These are phyloP conservation scores for Liriodendron chinense DNA, from an alignment of 164 flowering plant genomes.

Conservation along the genomic window DNA sequence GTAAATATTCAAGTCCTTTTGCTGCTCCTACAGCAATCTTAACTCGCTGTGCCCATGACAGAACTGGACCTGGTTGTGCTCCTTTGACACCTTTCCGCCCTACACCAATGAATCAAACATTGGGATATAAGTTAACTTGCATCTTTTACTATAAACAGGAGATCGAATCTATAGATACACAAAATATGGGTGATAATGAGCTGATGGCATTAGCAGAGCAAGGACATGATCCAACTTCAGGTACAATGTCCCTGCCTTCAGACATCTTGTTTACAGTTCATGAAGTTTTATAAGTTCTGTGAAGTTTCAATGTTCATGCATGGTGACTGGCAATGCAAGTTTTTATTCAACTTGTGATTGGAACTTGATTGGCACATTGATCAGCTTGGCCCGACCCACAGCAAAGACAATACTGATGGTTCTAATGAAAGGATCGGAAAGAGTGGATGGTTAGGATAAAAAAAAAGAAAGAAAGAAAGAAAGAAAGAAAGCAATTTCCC, in stretches of 20 bases:
- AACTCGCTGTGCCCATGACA: conserved; percentile 83
- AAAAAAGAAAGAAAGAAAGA: no score
- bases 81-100: conserved; percentile 85
- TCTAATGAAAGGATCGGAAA: no score
- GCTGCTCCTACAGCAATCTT: conserved; percentile 92
- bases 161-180: background rate
- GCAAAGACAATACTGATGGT: no score
- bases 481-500: no score
- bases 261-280: no score
- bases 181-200: background rate
- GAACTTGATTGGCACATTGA: background rate
- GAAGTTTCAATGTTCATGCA: background rate
- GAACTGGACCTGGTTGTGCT: conserved; percentile 77
- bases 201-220: background rate
- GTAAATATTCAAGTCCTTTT: conserved; percentile 81
- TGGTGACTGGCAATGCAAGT: background rate
- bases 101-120: conserved; percentile 11
- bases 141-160: background rate
- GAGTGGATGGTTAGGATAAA: no score
- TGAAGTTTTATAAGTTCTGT: background rate
- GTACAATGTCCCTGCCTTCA: no score
- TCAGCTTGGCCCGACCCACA: no score
- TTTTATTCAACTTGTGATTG: background rate
- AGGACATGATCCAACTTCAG: background rate
- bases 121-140: background rate